Evolutionary conservation across 495 filamentous ascomycete species (phyloP).

Genomic region (Aspergillus heteromorphus): DNA sequence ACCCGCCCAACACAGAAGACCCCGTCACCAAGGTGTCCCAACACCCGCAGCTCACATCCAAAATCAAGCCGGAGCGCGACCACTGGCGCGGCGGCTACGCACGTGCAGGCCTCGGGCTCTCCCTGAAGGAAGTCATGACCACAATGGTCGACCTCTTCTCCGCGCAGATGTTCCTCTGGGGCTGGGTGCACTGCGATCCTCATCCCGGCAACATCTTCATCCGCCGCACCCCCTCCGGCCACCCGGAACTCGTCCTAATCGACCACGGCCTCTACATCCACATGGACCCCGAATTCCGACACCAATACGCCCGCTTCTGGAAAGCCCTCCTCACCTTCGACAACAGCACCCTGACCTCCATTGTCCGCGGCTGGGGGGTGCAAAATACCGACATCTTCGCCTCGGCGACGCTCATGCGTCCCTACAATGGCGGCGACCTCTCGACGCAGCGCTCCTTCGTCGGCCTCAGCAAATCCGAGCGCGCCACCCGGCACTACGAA

Average conservation of each 20-base stretch:
- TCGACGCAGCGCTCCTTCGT: constrained; percentile 56
- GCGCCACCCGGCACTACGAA: constrained; percentile 62
- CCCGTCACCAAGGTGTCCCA: constrained; percentile 23
- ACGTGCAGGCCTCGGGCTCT: constrained; percentile 75
- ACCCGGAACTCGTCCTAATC: constrained; percentile 87
- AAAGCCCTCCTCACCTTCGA: constrained; percentile 90
- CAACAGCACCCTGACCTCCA: constrained; percentile 66
- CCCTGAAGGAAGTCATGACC: constrained; percentile 81
- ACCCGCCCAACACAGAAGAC: constrained; percentile 35
- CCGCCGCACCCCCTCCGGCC: constrained; percentile 71
- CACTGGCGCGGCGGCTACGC: constrained; percentile 67
- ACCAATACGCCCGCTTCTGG: constrained; percentile 91
- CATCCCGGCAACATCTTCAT: constrained; percentile 98
- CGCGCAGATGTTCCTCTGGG: constrained; percentile 96
- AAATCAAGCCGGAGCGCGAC: constrained; percentile 72
- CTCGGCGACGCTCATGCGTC: constrained; percentile 79
- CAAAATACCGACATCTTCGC: constrained; percentile 87
- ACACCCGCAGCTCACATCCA: constrained; percentile 35
- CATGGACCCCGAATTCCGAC: constrained; percentile 77
- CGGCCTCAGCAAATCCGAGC: constrained; percentile 52
- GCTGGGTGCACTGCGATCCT: constrained; percentile 88
- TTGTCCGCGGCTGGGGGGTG: constrained; percentile 78
- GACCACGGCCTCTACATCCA: constrained; percentile 95
- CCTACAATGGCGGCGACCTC: constrained; percentile 78
- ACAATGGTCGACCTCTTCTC: constrained; percentile 94